Evolutionary conservation across 129 eudicot species (phyloP).

Genomic region (Artemisia tridentata): DNA sequence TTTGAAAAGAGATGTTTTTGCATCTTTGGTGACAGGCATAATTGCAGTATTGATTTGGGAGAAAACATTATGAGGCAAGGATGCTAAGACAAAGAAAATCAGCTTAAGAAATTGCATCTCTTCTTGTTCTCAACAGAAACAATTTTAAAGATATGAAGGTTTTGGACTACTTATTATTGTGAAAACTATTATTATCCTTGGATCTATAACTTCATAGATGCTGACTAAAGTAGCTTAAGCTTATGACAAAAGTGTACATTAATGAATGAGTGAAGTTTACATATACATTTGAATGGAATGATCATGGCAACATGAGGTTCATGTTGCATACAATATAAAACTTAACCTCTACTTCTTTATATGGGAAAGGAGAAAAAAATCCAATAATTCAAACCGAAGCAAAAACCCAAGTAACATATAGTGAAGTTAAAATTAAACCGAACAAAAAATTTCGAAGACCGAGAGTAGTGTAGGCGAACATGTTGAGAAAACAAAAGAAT

Average conservation of each 20-base stretch:
- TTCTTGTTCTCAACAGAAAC: not conserved
- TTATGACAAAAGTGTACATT: not conserved
- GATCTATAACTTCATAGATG: not conserved
- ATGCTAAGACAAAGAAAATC: not conserved
- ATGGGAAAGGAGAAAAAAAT: not conserved
- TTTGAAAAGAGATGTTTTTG: not conserved
- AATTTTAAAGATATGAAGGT: not conserved
- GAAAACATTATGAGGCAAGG: not conserved
- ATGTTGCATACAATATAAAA: not conserved
- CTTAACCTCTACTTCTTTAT: not conserved
- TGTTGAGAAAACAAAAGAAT: not conserved
- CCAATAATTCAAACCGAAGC: not conserved
- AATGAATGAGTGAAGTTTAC: conserved; percentile 8
- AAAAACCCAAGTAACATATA: not conserved
- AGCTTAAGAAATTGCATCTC: not conserved
- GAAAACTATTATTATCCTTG: not conserved
- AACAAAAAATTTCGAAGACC: not conserved
- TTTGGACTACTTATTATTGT: not conserved
- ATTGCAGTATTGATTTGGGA: not conserved
- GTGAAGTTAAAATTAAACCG: not conserved
- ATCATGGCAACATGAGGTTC: not conserved
- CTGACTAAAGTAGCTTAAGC: not conserved
- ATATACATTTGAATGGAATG: not conserved
- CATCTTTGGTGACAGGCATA: not conserved
- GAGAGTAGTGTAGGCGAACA: not conserved